These are phyloP conservation scores for Paramecium bursaria DNA, from an alignment of 73 alveolate species.

Conservation along the genomic window DNA sequence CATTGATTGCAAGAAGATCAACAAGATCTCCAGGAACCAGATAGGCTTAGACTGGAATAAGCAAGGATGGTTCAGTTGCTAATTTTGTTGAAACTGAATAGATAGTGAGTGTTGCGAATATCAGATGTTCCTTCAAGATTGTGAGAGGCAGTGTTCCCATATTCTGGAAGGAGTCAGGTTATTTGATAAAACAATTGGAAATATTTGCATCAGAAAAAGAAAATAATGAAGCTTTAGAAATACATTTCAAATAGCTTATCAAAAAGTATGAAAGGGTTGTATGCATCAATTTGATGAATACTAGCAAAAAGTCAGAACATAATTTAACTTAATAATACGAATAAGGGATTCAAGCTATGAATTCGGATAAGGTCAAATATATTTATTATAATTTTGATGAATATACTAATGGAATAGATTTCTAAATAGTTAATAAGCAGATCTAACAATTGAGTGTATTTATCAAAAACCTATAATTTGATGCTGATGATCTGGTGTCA, in stretches of 20 bases:
- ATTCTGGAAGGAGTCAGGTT: constrained; percentile 72
- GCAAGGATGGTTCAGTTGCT: constrained; percentile 34
- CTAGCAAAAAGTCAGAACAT: constrained; percentile 65
- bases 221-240: constrained; percentile 66
- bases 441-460: constrained; percentile 65
- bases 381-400: constrained; percentile 74
- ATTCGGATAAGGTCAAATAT: constrained; percentile 59
- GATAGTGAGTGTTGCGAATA: constrained; percentile 27
- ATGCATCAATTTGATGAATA: constrained; percentile 63
- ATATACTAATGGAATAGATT: constrained; percentile 69
- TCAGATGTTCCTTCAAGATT: constrained; percentile 22
- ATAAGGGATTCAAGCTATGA: constrained; percentile 47
- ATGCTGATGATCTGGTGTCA: constrained; percentile 69
- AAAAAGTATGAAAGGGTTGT: constrained; percentile 37
- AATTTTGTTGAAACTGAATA: constrained; percentile 23
- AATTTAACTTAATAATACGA: constrained; percentile 67
- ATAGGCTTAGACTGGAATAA: constrained; percentile 7
- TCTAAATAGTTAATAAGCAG: constrained; percentile 50
- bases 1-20: constrained; percentile 35
- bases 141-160: constrained; percentile 65
- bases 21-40: constrained; percentile 40
- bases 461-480: constrained; percentile 59
- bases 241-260: constrained; percentile 66
- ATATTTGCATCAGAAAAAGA: constrained; percentile 69
- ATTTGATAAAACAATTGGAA: constrained; percentile 68